phyloP scores from a whole-genome alignment of 352 stramenopile genomes.

The Globisporangium spinosum region DNA sequence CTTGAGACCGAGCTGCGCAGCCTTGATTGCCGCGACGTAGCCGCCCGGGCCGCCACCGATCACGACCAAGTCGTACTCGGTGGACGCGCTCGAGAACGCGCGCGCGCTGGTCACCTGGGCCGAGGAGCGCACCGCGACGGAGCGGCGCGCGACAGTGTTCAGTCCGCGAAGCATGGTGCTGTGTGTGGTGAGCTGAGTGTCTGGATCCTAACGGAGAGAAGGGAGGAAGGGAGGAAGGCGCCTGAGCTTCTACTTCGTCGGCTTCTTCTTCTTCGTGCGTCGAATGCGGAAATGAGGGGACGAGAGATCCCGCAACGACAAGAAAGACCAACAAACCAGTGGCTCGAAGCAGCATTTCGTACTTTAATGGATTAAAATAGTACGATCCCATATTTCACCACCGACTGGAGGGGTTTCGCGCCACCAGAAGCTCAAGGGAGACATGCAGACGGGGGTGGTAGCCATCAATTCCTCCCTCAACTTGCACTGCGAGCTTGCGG shows the following conservation, averaged over 20 bases:
- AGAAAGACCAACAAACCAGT: not conserved
- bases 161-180: conserved; percentile 31
- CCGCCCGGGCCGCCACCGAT: conserved; percentile 96
- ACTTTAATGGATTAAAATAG: not conserved
- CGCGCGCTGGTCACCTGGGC: conserved; percentile 24
- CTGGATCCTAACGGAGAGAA: not conserved
- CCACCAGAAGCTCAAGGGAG: not conserved
- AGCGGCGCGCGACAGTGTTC: conserved; percentile 36
- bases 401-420: not conserved
- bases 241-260: not conserved
- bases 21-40: conserved; percentile 99
- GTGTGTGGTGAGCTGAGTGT: not conserved
- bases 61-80: conserved; percentile 84
- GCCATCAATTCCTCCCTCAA: not conserved
- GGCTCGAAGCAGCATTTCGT: conserved; percentile 16
- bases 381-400: not conserved
- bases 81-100: conserved; percentile 45
- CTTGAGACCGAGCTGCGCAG: conserved; percentile 96
- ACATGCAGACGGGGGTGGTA: not conserved
- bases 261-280: conserved; percentile 9
- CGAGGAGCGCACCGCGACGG: conserved; percentile 23
- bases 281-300: conserved; percentile 18
- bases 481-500: not conserved
- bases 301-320: conserved; percentile 8
- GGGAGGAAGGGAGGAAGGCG: not conserved